These are phyloP conservation scores for Acrodontium crateriforme DNA, from an alignment of 2,329 filamentous ascomycete genomes.

Conservation along the genomic window DNA sequence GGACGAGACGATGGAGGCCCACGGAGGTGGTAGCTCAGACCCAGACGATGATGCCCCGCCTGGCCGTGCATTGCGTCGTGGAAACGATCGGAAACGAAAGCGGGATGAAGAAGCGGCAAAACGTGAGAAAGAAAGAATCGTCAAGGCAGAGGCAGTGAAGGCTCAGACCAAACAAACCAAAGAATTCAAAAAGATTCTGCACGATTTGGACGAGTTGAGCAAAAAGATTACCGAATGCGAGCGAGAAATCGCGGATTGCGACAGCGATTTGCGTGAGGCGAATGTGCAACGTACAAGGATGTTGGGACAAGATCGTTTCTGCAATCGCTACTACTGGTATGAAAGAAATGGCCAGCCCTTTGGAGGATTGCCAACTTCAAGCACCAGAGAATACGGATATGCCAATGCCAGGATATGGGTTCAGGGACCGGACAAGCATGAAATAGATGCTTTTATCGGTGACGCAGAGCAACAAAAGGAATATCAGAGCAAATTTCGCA, in stretches of 20 bases:
- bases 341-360: conserved; percentile 98
- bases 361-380: conserved; percentile 72
- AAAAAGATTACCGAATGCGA: conserved; percentile 68
- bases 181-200: conserved; percentile 73
- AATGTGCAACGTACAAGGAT: conserved; percentile 83
- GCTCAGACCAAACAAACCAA: conserved; percentile 62
- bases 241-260: conserved; percentile 68
- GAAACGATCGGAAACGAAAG: conserved; percentile 46
- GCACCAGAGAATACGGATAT: conserved; percentile 74
- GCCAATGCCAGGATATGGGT: conserved; percentile 95
- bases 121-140: conserved; percentile 51
- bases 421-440: conserved; percentile 83
- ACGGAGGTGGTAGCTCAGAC: conserved; percentile 41
- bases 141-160: conserved; percentile 44
- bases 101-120: conserved; percentile 48
- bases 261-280: conserved; percentile 86
- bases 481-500: conserved; percentile 63
- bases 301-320: conserved; percentile 88
- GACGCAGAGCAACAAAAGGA: conserved; percentile 55
- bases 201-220: conserved; percentile 81
- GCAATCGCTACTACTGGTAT: conserved; percentile 99
- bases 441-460: conserved; percentile 76
- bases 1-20: conserved; percentile 39
- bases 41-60: conserved; percentile 55
- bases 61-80: conserved; percentile 42